These are phyloP conservation scores for Talaromyces nanjingensis DNA, from an alignment of 495 filamentous ascomycete species.

Conservation along the genomic window DNA sequence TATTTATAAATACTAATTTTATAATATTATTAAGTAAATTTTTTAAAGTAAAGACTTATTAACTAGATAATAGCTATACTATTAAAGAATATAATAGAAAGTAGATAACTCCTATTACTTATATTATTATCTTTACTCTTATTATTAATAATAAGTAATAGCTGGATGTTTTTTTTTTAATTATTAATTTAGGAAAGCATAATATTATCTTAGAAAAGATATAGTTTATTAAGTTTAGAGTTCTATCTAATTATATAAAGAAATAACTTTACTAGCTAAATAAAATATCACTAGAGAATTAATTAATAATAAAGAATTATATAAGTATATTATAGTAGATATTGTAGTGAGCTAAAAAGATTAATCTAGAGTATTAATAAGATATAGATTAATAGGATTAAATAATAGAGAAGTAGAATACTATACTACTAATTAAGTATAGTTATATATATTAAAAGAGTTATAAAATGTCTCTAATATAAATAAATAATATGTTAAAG, in stretches of 20 bases:
- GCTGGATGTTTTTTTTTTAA: background rate
- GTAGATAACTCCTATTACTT: no score
- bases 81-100: conserved; percentile 24
- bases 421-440: no score
- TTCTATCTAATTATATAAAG: background rate
- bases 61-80: conserved; percentile 14
- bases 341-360: background rate
- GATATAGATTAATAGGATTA: background rate
- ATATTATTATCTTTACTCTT: background rate
- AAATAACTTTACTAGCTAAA: background rate
- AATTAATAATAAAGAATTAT: background rate
- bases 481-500: no score
- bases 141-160: background rate
- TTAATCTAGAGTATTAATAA: background rate
- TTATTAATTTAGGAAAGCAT: conserved; percentile 8
- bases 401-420: no score
- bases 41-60: background rate
- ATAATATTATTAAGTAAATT: background rate
- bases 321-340: background rate
- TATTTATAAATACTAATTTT: conserved; percentile 9
- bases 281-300: background rate
- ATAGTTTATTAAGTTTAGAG: background rate
- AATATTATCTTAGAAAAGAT: no score
- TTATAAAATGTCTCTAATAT: no score
- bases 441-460: no score